These are phyloP conservation scores for Scenedesmus sp. DNA, from an alignment of 163 green algal species.

Conservation along the genomic window DNA sequence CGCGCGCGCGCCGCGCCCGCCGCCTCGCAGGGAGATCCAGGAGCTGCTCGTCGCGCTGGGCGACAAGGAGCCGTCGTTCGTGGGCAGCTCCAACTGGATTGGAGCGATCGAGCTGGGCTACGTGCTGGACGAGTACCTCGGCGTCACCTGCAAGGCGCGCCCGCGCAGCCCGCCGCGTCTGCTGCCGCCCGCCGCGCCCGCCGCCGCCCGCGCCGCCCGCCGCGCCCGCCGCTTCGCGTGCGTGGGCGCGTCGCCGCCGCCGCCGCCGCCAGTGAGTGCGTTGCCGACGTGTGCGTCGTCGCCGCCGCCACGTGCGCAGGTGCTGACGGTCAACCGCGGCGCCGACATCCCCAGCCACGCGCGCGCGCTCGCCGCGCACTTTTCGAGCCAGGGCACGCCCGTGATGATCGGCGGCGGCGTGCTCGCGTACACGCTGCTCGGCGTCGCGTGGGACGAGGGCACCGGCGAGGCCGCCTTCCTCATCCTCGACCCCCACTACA, in stretches of 20 bases:
- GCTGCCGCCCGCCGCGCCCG: too few relatives aligned
- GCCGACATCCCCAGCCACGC: slow-evolving; percentile 84
- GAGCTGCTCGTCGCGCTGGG: slow-evolving; percentile 76
- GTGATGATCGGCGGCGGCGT: slow-evolving; percentile 95
- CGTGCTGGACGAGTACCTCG: slow-evolving; percentile 88
- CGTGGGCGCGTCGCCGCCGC: not conserved
- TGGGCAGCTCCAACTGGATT: slow-evolving; percentile 92
- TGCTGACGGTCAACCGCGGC: slow-evolving; percentile 77
- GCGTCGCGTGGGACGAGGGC: slow-evolving; percentile 86
- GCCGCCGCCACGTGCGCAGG: slow-evolving; percentile 32
- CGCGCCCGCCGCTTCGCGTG: not conserved
- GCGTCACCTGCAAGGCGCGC: slow-evolving; percentile 70
- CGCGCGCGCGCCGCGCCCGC: not conserved
- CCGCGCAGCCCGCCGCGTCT: too few relatives aligned
- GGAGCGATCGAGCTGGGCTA: slow-evolving; percentile 95
- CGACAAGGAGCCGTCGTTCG: slow-evolving; percentile 84
- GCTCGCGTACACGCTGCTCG: slow-evolving; percentile 97
- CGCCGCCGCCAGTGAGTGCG: too few relatives aligned
- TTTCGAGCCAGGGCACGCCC: slow-evolving; percentile 77
- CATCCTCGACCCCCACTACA: slow-evolving; percentile 98
- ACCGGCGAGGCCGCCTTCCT: slow-evolving; percentile 92
- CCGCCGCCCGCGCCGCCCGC: too few relatives aligned
- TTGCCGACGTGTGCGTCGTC: too few relatives aligned
- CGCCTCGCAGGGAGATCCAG: slow-evolving; percentile 81
- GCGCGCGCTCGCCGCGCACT: slow-evolving; percentile 87